phyloP scores from a whole-genome alignment of 768 basidiomycete species.

The Boletellus ananiceps region DNA sequence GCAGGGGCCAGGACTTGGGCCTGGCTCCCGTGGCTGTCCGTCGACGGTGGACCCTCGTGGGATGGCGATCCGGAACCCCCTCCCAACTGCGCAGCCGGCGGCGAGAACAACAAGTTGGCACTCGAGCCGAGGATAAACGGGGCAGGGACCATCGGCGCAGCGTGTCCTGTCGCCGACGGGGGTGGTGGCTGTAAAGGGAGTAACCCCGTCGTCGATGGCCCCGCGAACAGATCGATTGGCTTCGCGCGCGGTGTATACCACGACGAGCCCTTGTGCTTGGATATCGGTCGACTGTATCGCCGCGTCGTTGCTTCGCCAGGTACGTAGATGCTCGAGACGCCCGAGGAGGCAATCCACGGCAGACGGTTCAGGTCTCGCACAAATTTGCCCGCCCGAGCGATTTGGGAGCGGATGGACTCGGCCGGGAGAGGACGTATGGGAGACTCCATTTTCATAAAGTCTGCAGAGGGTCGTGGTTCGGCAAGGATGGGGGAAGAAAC shows the following conservation, averaged over 20 bases:
- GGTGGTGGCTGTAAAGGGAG: slow-evolving; percentile 15
- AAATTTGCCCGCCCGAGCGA: slow-evolving; percentile 35
- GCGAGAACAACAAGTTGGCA: slow-evolving; percentile 28
- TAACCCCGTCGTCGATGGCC: slow-evolving; percentile 30
- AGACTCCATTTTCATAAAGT: slow-evolving; percentile 48
- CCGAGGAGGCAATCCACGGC: slow-evolving; percentile 45
- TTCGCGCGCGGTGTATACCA: slow-evolving; percentile 30
- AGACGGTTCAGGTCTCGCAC: slow-evolving; percentile 37
- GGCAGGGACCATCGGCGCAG: slow-evolving; percentile 12
- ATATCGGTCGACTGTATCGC: slow-evolving; percentile 27
- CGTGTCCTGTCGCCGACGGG: neutral
- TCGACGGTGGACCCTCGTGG: slow-evolving; percentile 26
- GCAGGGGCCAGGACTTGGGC: slow-evolving; percentile 14
- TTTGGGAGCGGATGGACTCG: slow-evolving; percentile 33
- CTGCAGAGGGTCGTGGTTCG: slow-evolving; percentile 39
- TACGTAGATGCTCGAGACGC: slow-evolving; percentile 45
- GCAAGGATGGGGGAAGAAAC: slow-evolving; percentile 36
- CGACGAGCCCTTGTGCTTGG: slow-evolving; percentile 24
- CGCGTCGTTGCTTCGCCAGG: slow-evolving; percentile 34
- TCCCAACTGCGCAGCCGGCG: slow-evolving; percentile 6
- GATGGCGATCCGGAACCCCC: slow-evolving; percentile 28
- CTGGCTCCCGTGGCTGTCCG: slow-evolving; percentile 32
- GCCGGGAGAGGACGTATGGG: slow-evolving; percentile 37
- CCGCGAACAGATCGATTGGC: slow-evolving; percentile 28
- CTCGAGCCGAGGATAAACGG: slow-evolving; percentile 32